Evolutionary conservation across 495 filamentous ascomycete genomes (phyloP), one percentile per base, ranked within the genome.

Genomic region (Hypoxylon lienhwacheense): DNA sequence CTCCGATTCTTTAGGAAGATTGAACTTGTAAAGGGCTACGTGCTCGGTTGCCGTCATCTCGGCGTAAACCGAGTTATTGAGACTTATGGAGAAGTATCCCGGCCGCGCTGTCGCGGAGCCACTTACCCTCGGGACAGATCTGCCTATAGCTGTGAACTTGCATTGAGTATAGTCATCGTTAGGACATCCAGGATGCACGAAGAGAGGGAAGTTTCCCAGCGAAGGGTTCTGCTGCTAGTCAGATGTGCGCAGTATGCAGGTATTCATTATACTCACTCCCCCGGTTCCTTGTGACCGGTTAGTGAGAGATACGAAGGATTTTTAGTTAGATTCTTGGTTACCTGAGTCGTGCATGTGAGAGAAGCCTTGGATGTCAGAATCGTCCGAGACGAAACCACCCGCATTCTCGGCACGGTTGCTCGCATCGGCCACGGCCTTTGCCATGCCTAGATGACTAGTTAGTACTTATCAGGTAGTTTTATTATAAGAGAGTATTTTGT

Each of bases 201-300:
- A 90, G 0, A 90, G 72, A 0, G 87, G 85, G 57, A 90, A 90
- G 63, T 89, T 88, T 19, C 88, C 88, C 55, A 91, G 62, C 1
- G 84, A 88, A 7, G 85, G 75, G 7, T 73, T 67, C 67, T 70
- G 53, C 10, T 22, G 11, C 46, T 32, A 36, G 40, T 65, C 37
- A 62, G 59, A 65, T 21, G 58, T 64, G 32, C 56, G 53, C 7
- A 58, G 53, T 5, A 36, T 39, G 2, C 63, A 64, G n/a, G 29
- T 41, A 32, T 33, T 20, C 12, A 21, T 28, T 19, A 7, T 22
- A 70, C 67, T 65, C 36, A 70, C 67, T 15, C 83, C 83, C 36
- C 84, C 84, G 52, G 78, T 87, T 32, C 77, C 75, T 73, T 55
- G 59, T 58, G n/a, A 65, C 61, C 12, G 6, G 37, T 64, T 60